Conservation (phyloP, 129 eudicot genomes). For the Ambrosia trifida region DNA sequence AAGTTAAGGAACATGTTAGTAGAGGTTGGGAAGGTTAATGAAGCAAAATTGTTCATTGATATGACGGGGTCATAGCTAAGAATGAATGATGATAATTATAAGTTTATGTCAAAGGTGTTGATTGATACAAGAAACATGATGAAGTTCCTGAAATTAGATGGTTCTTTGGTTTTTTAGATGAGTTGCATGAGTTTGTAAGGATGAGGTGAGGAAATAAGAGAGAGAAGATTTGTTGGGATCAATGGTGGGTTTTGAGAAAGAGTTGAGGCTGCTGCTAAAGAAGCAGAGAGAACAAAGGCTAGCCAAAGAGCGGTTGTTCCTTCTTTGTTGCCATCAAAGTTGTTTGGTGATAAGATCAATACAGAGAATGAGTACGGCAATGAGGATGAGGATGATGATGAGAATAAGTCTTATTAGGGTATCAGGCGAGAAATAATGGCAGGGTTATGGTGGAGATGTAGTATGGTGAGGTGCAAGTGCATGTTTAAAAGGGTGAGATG, state of each 20-base stretch:
- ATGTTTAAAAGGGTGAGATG: too few species aligned
- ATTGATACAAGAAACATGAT: conserved; percentile 67
- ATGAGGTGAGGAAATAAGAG: conserved; percentile 60
- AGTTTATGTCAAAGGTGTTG: conserved; percentile 70
- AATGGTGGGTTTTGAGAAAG: conserved; percentile 61
- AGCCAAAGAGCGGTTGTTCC: conserved; percentile 67
- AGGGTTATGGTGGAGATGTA: too few species aligned
- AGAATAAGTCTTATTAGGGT: too few species aligned
- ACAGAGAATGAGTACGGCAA: conserved; percentile 10
- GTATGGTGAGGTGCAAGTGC: too few species aligned
- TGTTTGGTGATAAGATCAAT: conserved; percentile 49
- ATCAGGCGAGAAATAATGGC: too few species aligned
- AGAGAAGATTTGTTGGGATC: conserved; percentile 67
- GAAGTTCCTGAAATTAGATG: conserved; percentile 74
- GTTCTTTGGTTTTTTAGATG: conserved; percentile 58
- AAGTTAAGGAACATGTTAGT: conserved; percentile 69
- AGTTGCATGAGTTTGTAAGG: conserved; percentile 67
- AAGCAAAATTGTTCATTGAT: conserved; percentile 74
- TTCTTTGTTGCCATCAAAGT: conserved; percentile 62
- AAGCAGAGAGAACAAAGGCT: conserved; percentile 67
- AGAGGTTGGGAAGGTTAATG: conserved; percentile 74
- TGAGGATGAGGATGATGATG: too few species aligned
- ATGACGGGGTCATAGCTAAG: conserved; percentile 69
- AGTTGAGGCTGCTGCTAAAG: conserved; percentile 72
- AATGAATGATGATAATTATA: conserved; percentile 74